These are phyloP conservation scores for Phytophthora capsici DNA, from an alignment of 352 stramenopile species.

Conservation along the genomic window DNA sequence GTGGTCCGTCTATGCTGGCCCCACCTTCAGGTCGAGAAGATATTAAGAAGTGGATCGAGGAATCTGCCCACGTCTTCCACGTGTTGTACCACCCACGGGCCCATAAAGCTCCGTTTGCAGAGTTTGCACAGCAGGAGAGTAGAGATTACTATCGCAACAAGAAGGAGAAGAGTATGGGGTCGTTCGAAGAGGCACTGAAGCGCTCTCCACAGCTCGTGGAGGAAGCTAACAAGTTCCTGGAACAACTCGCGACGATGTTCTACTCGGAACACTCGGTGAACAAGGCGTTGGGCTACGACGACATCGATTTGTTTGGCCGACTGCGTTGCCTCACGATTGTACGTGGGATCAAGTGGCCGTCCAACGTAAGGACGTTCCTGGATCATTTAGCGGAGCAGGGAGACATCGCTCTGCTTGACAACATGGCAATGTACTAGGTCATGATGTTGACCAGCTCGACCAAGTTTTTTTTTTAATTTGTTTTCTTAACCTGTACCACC, in stretches of 20 bases:
- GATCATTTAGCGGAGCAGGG: conserved; percentile 44
- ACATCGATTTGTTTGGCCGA: conserved; percentile 57
- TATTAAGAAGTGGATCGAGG: conserved; percentile 57
- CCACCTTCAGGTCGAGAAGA: conserved; percentile 44
- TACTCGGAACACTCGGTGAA: conserved; percentile 57
- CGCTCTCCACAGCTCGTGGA: conserved; percentile 47
- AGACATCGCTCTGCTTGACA: conserved; percentile 50
- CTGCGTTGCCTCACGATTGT: conserved; percentile 59
- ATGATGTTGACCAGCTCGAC: neutral
- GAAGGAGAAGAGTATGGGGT: conserved; percentile 60
- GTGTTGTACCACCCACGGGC: conserved; percentile 55
- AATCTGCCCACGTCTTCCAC: conserved; percentile 43
- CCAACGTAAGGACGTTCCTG: conserved; percentile 52
- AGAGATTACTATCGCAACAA: conserved; percentile 63
- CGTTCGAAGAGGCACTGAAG: conserved; percentile 50
- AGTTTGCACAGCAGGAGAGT: conserved; percentile 49
- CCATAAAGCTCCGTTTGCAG: conserved; percentile 49
- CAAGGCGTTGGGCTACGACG: conserved; percentile 54
- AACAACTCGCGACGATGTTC: conserved; percentile 44
- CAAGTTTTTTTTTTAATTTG: no score
- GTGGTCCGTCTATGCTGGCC: conserved; percentile 22
- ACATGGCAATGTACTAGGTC: conserved; percentile 40
- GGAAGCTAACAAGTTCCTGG: conserved; percentile 43
- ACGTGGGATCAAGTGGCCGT: conserved; percentile 52
- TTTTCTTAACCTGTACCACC: no score